A percentile compares a stretch with the other conserved stretches of the same genome.
These are phyloP conservation scores for Phytopythium litorale DNA, from an alignment of 352 stramenopile species.

Conservation along the genomic window DNA sequence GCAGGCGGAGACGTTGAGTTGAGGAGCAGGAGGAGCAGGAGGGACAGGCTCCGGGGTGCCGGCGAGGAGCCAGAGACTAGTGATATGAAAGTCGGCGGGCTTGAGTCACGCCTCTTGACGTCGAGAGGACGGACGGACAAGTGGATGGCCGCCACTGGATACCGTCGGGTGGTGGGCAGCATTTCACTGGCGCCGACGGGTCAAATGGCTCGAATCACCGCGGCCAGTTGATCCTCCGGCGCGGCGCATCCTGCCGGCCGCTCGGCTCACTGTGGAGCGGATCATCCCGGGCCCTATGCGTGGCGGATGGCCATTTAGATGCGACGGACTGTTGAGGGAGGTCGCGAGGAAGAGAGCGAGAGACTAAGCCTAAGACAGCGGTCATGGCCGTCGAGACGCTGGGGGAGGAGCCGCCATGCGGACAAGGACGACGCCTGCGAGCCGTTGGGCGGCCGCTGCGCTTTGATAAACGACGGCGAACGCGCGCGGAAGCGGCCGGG, in stretches of 20 bases:
- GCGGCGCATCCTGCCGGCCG: too few species aligned
- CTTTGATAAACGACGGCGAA: neutral
- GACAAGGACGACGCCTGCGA: neutral
- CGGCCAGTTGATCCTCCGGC: neutral
- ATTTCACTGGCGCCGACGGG: neutral
- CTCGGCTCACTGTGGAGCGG: too few species aligned
- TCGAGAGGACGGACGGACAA: neutral
- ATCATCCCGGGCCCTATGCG: neutral
- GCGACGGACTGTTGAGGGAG: neutral
- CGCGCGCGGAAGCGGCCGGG: neutral
- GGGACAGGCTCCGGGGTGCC: neutral
- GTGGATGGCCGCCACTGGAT: neutral
- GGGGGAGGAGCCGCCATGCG: neutral
- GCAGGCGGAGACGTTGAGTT: neutral
- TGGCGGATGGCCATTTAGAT: neutral
- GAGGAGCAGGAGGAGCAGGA: neutral
- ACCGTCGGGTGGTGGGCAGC: neutral
- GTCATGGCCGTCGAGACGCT: neutral
- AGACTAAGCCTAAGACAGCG: neutral
- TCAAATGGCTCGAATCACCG: neutral
- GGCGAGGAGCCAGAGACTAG: neutral
- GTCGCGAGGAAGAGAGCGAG: too few species aligned
- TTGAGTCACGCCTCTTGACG: neutral
- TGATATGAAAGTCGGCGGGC: neutral
- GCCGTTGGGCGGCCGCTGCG: neutral